These are phyloP conservation scores for Grigorovia transvaalensis DNA, from an alignment of 805 yeast genomes.

Conservation along the genomic window DNA sequence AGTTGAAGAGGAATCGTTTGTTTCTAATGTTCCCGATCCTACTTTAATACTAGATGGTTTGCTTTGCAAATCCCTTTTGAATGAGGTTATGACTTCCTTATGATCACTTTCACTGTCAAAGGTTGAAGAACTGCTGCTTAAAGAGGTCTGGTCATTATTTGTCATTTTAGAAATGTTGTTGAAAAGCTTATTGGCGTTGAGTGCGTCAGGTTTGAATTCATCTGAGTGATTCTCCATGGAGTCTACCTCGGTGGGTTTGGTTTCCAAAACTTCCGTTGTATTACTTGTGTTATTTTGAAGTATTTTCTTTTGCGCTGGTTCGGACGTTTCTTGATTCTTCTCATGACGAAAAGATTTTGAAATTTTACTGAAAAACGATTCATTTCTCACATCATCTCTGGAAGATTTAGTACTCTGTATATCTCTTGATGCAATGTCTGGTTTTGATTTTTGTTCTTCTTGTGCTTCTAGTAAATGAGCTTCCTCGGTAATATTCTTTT, in stretches of 20 bases:
- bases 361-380: neutral
- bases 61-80: neutral
- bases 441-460: neutral
- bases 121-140: neutral
- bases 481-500: no score
- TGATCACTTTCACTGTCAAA: slow-evolving; percentile 1
- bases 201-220: neutral
- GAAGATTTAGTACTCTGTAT: neutral
- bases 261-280: neutral
- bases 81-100: neutral
- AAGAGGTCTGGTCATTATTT: neutral
- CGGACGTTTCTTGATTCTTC: neutral
- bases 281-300: neutral
- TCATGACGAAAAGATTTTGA: neutral
- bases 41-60: neutral
- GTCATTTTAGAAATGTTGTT: neutral
- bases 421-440: neutral
- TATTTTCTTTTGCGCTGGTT: neutral
- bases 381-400: no score
- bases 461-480: no score
- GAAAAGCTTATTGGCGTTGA: neutral
- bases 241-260: neutral
- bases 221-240: neutral
- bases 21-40: neutral
- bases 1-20: neutral